phyloP scores from a whole-genome alignment of 2,329 filamentous ascomycete species.

The Camptophora hylomeconis region DNA sequence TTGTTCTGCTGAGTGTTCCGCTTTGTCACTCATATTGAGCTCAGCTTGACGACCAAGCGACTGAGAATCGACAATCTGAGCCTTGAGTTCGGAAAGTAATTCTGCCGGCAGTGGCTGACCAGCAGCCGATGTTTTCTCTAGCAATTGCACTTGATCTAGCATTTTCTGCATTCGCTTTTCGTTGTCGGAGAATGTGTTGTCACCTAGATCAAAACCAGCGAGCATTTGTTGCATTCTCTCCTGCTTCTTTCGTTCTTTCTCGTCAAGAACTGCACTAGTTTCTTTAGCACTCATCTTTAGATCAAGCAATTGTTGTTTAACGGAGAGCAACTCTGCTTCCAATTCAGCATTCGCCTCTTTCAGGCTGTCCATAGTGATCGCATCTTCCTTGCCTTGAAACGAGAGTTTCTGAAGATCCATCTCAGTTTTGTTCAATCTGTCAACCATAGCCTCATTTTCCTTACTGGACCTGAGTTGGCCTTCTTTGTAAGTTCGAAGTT shows the following conservation, averaged over 20 bases:
- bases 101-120: slow-evolving; percentile 74
- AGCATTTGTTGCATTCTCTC: slow-evolving; percentile 99
- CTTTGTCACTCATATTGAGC: slow-evolving; percentile 62
- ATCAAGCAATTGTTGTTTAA: slow-evolving; percentile 85
- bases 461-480: slow-evolving; percentile 71
- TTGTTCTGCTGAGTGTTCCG: slow-evolving; percentile 50
- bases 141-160: slow-evolving; percentile 67
- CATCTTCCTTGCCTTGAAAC: slow-evolving; percentile 92
- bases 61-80: slow-evolving; percentile 75
- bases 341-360: slow-evolving; percentile 94
- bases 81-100: slow-evolving; percentile 62
- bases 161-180: slow-evolving; percentile 73
- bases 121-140: slow-evolving; percentile 62
- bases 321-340: slow-evolving; percentile 79
- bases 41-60: slow-evolving; percentile 88
- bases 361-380: slow-evolving; percentile 93
- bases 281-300: slow-evolving; percentile 96
- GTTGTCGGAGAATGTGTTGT: slow-evolving; percentile 86
- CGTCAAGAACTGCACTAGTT: slow-evolving; percentile 74
- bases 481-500: slow-evolving; percentile 73
- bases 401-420: slow-evolving; percentile 94
- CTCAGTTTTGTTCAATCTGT: slow-evolving; percentile 81
- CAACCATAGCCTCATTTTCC: slow-evolving; percentile 76
- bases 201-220: slow-evolving; percentile 91
- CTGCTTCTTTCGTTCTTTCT: slow-evolving; percentile 97